These are phyloP conservation scores for Candida saitoana DNA, from an alignment of 805 yeast species.

Conservation along the genomic window DNA sequence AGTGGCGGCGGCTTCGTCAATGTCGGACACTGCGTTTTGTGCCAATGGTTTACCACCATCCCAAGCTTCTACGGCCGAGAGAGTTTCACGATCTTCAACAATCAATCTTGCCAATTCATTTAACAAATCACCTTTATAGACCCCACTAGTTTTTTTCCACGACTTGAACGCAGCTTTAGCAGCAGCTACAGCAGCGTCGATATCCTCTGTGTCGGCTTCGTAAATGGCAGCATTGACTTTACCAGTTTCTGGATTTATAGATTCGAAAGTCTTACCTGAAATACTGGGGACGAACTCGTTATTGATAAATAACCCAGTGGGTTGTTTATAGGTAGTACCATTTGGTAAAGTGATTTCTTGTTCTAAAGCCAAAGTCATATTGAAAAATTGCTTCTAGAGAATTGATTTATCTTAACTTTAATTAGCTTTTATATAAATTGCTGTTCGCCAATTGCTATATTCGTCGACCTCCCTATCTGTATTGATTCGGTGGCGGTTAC, in stretches of 20 bases:
- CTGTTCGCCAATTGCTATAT: too few species aligned
- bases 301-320: constrained; percentile 86
- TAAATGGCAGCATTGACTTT: constrained; percentile 64
- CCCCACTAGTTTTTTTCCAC: constrained; percentile 73
- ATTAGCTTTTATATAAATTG: too few species aligned
- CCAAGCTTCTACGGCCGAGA: constrained; percentile 78
- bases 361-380: constrained; percentile 36
- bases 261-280: constrained; percentile 56
- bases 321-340: constrained; percentile 70
- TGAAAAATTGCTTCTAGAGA: too few species aligned
- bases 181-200: constrained; percentile 80
- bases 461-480: too few species aligned
- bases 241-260: constrained; percentile 66
- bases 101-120: constrained; percentile 72
- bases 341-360: constrained; percentile 56
- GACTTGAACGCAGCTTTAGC: constrained; percentile 72
- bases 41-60: constrained; percentile 84
- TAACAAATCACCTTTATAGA: constrained; percentile 58
- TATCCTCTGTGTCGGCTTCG: constrained; percentile 75
- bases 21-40: constrained; percentile 72
- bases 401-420: too few species aligned
- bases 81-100: constrained; percentile 64
- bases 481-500: too few species aligned
- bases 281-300: constrained; percentile 68
- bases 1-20: constrained; percentile 62